Base-by-base conservation (phyloP, 2,329 filamentous ascomycete species). In the Escovopsis sp. region DNA sequence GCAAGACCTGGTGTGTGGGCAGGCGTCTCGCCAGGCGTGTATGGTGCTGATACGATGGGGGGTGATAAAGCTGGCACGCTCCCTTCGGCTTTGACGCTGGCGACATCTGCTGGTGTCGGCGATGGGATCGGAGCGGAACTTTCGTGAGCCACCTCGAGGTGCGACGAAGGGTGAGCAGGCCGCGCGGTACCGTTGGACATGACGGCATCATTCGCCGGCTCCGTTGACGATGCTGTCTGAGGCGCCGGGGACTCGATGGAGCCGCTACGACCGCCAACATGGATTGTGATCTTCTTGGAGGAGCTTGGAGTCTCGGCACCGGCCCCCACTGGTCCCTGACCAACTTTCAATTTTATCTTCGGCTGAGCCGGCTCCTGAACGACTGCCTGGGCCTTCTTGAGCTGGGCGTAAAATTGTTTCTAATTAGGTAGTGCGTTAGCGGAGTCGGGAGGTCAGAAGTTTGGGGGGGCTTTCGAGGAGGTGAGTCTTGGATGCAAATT, bases 331-430 rank as follows among this genome's bases (percentile, higher is more conserved):
- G 28, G 28, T 23, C 59, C 59, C 36, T 66, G 62, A 5, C 72
- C 68, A 55, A 86, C 72, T 59, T 84, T 88, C 43, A 94, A 69
- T 61, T 87, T 93, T 53, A 93, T 82, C 55, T 85, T 86, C 33
- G 82, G 76, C 53, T 80, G 76, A 1, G 73, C 66, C 12, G 85
- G 82, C 59, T 91, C 83, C 39, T 74, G 69, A 15, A 89, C 83
- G 43, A 72, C 72, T 38, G 72, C 72, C 58, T 82, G 86, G 9
- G 85, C 86, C 53, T 84, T 73, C 48, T 74, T 75, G 33, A 94
- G 60, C 43, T 83, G 69, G 35, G 73, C 68, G 41, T 75, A 68
- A 56, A 93, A 88, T 53, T 77, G 71, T 57, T 75, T 67, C 82
- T 89, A n/a, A 3, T 32, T 1, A 2, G 3, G 15, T 15, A 15